These are phyloP conservation scores for Fraxinus baroniana DNA, from an alignment of 305 asterid genomes.

Conservation along the genomic window DNA sequence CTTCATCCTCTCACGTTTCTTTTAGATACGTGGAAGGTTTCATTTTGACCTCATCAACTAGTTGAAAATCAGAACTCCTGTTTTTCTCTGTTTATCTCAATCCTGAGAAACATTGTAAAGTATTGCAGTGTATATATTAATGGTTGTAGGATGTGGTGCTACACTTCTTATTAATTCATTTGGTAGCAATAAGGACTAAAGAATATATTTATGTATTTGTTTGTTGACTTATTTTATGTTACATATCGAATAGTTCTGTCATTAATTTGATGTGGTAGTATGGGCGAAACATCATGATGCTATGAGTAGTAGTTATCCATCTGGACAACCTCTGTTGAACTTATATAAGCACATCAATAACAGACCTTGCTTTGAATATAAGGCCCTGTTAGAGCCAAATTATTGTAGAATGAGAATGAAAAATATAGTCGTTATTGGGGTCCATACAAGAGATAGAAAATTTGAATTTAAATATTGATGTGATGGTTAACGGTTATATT, in stretches of 20 bases:
- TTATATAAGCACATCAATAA: background rate
- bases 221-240: background rate
- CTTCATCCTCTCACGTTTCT: constrained; percentile 21
- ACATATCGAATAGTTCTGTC: background rate
- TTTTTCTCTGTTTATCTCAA: background rate
- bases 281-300: background rate
- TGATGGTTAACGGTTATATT: no score
- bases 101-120: background rate
- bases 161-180: background rate
- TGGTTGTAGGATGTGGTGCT: background rate
- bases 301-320: background rate
- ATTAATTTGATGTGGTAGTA: background rate
- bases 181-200: background rate
- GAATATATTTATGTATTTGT: background rate
- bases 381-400: no score
- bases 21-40: background rate
- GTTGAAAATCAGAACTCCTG: background rate
- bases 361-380: background rate
- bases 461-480: no score
- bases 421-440: no score
- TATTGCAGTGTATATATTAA: background rate
- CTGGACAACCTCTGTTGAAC: background rate
- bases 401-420: no score
- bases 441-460: no score
- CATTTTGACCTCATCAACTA: background rate